Evolutionary conservation across 23 red algal species (phyloP).

Genomic region (Agarophyton chilense): DNA sequence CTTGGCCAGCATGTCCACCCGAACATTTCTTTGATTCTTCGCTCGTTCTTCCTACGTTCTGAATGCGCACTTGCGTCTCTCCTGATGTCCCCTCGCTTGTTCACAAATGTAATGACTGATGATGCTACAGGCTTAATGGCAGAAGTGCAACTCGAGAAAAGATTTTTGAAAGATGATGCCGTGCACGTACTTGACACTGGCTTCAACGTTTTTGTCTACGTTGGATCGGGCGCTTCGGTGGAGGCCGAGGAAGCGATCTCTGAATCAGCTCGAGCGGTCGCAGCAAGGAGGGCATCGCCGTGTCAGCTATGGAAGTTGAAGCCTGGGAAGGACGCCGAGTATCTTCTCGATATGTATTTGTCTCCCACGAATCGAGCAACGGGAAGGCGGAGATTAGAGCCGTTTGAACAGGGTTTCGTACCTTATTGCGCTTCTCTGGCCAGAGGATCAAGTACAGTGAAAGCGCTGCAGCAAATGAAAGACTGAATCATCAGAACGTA

Average conservation of each 20-base stretch:
- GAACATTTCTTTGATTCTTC: constrained; percentile 39
- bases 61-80: constrained; percentile 44
- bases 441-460: constrained; percentile 40
- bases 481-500: background rate
- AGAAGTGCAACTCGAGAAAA: constrained; percentile 49
- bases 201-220: constrained; percentile 66
- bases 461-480: background rate
- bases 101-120: constrained; percentile 48
- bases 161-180: constrained; percentile 30
- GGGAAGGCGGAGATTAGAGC: constrained; percentile 4
- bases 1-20: constrained; percentile 30
- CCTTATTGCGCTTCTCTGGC: constrained; percentile 35
- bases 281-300: constrained; percentile 31
- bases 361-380: background rate
- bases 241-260: constrained; percentile 44
- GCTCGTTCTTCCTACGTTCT: constrained; percentile 44
- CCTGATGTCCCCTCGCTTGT: constrained; percentile 60
- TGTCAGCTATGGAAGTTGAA: constrained; percentile 67
- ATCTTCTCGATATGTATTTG: constrained; percentile 50
- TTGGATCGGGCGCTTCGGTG: constrained; percentile 27
- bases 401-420: constrained; percentile 41
- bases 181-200: constrained; percentile 65
- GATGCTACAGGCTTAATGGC: constrained; percentile 52
- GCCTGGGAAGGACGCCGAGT: constrained; percentile 48
- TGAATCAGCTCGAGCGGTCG: constrained; percentile 51